A percentile compares a stretch with the other conserved stretches of the same genome.
Conservation (phyloP, 2,329 filamentous ascomycete species). For the Sordariomycetes sp. region DNA sequence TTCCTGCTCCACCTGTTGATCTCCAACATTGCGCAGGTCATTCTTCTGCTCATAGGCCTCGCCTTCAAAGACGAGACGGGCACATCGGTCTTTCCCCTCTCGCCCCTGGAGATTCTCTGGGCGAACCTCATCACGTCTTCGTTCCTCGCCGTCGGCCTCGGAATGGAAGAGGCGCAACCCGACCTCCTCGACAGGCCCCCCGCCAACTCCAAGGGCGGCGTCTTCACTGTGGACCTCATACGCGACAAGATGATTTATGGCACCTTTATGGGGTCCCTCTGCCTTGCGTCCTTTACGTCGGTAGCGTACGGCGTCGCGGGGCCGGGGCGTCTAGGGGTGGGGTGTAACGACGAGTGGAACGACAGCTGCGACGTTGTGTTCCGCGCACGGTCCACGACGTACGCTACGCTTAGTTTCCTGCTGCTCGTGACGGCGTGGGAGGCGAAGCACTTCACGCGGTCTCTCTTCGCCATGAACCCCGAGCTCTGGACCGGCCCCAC, state of each 20-base stretch:
- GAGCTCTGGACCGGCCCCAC: slow-evolving; percentile 32
- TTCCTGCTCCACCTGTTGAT: slow-evolving; percentile 53
- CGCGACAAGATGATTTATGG: slow-evolving; percentile 56
- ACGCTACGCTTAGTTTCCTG: slow-evolving; percentile 55
- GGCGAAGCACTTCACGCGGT: slow-evolving; percentile 57
- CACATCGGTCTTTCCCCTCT: slow-evolving; percentile 55
- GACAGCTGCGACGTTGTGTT: slow-evolving; percentile 42
- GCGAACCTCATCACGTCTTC: slow-evolving; percentile 64
- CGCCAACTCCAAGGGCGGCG: slow-evolving; percentile 42
- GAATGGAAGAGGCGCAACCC: slow-evolving; percentile 54
- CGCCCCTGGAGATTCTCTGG: slow-evolving; percentile 64
- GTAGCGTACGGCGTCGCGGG: slow-evolving; percentile 38
- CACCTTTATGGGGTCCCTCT: slow-evolving; percentile 47
- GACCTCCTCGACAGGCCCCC: slow-evolving; percentile 57
- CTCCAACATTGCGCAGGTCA: slow-evolving; percentile 57
- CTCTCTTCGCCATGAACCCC: slow-evolving; percentile 54
- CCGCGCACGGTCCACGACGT: slow-evolving; percentile 54
- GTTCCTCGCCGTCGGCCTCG: slow-evolving; percentile 58
- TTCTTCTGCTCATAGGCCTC: slow-evolving; percentile 54
- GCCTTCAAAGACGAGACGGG: slow-evolving; percentile 48
- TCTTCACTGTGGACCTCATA: slow-evolving; percentile 53
- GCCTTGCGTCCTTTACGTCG: slow-evolving; percentile 45
- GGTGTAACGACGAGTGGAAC: slow-evolving; percentile 43
- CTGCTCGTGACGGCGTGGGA: slow-evolving; percentile 61
- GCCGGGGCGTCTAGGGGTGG: slow-evolving; percentile 26